Percentiles rank a stretch among this genome's conserved stretches.
Evolutionary conservation across 1,284 basidiomycete species (phyloP).

Genomic region (Ceratobasidium papillatum): DNA sequence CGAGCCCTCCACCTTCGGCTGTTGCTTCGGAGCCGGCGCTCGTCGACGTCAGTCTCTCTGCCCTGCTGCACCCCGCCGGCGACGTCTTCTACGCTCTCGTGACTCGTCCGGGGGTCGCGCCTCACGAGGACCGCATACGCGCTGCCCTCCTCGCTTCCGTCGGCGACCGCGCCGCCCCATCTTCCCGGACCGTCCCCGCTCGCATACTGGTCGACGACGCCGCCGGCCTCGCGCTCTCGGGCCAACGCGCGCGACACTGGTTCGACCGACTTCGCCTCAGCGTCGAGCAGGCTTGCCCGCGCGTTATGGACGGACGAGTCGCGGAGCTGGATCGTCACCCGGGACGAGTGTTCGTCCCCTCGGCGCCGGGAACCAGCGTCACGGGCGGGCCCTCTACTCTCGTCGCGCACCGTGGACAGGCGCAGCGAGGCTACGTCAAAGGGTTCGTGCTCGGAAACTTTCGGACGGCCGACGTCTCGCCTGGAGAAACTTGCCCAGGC

Average conservation of each 20-base stretch:
- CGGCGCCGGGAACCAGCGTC: conserved; percentile 11
- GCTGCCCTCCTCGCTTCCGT: conserved; percentile 14
- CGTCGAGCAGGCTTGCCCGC: conserved; percentile 11
- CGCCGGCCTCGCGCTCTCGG: conserved; percentile 2
- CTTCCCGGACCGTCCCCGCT: neutral
- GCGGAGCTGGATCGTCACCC: conserved; percentile 14
- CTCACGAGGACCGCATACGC: conserved; percentile 28
- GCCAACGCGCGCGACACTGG: conserved; percentile 7
- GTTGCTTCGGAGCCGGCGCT: neutral
- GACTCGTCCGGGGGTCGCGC: conserved; percentile 4
- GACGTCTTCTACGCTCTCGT: conserved; percentile 24
- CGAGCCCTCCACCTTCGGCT: neutral
- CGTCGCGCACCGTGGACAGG: conserved; percentile 8
- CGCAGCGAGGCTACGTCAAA: neutral
- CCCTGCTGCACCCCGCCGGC: conserved; percentile 10
- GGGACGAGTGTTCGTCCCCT: conserved; percentile 19
- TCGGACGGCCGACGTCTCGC: conserved; percentile 2
- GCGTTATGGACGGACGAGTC: conserved; percentile 14
- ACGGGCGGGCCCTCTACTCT: neutral
- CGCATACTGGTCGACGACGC: conserved; percentile 20
- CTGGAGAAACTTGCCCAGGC: conserved; percentile 1
- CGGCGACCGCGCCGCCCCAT: neutral
- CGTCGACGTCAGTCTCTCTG: neutral
- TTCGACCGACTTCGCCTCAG: conserved; percentile 27
- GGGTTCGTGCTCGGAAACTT: conserved; percentile 27